Evolutionary conservation across 441 rosid genomes (phyloP).

Genomic region (Metrosideros polymorpha): DNA sequence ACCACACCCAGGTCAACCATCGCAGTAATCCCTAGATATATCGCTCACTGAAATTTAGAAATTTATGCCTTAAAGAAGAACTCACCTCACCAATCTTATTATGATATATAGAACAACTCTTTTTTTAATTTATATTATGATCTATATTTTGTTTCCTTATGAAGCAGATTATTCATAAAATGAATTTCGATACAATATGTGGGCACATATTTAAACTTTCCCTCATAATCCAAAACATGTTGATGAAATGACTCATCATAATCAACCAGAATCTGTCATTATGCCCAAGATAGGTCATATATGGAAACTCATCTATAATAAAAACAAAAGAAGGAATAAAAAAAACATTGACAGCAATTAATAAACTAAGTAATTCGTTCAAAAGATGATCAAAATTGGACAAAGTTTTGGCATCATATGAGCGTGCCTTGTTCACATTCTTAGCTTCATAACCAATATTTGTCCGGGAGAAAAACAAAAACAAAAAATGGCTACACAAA

Average conservation of each 20-base stretch:
- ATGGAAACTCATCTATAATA: background rate
- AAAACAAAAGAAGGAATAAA: background rate
- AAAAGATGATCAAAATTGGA: background rate
- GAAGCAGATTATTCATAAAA: background rate
- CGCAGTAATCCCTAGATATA: background rate
- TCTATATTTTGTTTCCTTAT: no score
- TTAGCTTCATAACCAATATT: background rate
- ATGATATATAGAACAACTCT: no score
- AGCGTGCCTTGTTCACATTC: background rate
- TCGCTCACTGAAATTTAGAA: background rate
- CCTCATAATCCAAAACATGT: background rate
- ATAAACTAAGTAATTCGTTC: background rate
- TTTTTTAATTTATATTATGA: no score
- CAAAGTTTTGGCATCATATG: background rate
- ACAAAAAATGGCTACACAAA: background rate
- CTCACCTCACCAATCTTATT: constrained; percentile 1
- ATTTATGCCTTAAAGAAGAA: background rate
- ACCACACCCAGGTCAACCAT: no score
- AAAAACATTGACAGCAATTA: no score
- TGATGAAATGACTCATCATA: no score
- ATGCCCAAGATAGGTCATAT: no score
- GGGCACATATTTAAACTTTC: background rate
- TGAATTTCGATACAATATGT: no score
- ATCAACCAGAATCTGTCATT: no score
- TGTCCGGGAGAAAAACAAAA: background rate